Percentiles rank a stretch among this genome's conserved stretches.
Conservation (phyloP, 768 basidiomycete species). For the Agrocybe praecox region DNA sequence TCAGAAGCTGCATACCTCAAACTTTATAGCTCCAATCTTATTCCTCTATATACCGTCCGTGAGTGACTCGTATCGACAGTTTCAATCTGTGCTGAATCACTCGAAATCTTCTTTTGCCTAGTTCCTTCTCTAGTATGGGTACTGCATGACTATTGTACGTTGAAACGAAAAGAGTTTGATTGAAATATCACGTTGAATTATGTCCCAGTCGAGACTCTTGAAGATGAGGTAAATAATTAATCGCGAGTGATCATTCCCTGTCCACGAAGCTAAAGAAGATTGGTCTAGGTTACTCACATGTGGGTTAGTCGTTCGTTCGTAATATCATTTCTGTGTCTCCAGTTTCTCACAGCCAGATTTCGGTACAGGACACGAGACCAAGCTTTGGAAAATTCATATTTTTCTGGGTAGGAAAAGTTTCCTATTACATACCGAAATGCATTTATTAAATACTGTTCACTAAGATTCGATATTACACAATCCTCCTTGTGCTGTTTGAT, state of each 20-base stretch:
- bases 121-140: conserved; percentile 26
- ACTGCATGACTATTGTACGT: conserved; percentile 27
- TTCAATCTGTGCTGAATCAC: too few species aligned
- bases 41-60: conserved; percentile 24
- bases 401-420: conserved; percentile 33
- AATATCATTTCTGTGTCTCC: neutral
- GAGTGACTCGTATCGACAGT: conserved; percentile 13
- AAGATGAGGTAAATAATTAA: conserved; percentile 33
- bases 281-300: conserved; percentile 6
- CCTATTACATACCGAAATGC: neutral
- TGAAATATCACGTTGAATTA: too few species aligned
- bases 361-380: conserved; percentile 31
- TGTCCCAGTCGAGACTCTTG: conserved; percentile 20
- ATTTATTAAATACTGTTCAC: neutral
- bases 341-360: neutral
- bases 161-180: too few species aligned
- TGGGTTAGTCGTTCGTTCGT: neutral
- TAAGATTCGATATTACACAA: conserved; percentile 51
- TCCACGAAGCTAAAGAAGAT: too few species aligned
- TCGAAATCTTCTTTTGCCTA: conserved; percentile 2
- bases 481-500: conserved; percentile 44
- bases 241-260: neutral
- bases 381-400: conserved; percentile 41
- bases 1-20: conserved; percentile 12
- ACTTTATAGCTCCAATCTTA: conserved; percentile 16